phyloP scores from a whole-genome alignment of 2,329 filamentous ascomycete genomes.

The Phialocephala sp. region DNA sequence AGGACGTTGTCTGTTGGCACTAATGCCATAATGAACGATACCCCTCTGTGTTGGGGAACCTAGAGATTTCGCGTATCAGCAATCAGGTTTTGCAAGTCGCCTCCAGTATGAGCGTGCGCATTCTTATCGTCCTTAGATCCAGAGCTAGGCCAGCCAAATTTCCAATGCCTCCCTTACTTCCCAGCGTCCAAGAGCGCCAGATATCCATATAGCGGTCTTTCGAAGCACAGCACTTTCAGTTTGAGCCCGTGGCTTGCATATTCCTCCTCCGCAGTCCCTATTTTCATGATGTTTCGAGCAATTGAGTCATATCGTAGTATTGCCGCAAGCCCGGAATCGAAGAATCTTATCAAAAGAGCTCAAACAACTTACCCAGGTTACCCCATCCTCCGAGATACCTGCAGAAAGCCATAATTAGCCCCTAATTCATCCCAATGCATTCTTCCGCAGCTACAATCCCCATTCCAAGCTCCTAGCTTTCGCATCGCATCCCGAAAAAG shows the following conservation, averaged over 20 bases:
- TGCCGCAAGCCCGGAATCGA: slow-evolving; percentile 15
- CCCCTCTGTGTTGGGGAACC: slow-evolving; percentile 67
- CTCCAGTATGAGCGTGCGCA: not conserved
- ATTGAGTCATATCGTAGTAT: not conserved
- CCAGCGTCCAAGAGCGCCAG: not conserved
- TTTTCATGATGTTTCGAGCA: not conserved
- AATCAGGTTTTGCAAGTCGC: slow-evolving; percentile 11
- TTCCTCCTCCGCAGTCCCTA: not conserved
- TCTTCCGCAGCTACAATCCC: slow-evolving; percentile 19
- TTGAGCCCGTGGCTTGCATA: too few relatives aligned
- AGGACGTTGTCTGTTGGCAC: slow-evolving; percentile 87
- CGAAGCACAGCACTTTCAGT: too few relatives aligned
- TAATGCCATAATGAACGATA: slow-evolving; percentile 74
- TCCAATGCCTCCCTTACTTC: not conserved
- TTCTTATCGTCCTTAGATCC: not conserved
- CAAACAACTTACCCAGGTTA: slow-evolving; percentile 42
- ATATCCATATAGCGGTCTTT: too few relatives aligned
- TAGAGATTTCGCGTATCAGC: slow-evolving; percentile 43
- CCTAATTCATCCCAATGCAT: not conserved
- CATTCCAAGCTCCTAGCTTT: slow-evolving; percentile 19
- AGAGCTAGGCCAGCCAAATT: not conserved
- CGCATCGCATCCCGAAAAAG: slow-evolving; percentile 21
- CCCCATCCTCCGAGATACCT: slow-evolving; percentile 44
- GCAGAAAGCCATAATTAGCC: slow-evolving; percentile 33
- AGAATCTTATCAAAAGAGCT: slow-evolving; percentile 21